Percentiles rank a stretch among this genome's conserved stretches.
Conservation (phyloP, 106 monocot species). For the Dioscorea zingiberensis region DNA sequence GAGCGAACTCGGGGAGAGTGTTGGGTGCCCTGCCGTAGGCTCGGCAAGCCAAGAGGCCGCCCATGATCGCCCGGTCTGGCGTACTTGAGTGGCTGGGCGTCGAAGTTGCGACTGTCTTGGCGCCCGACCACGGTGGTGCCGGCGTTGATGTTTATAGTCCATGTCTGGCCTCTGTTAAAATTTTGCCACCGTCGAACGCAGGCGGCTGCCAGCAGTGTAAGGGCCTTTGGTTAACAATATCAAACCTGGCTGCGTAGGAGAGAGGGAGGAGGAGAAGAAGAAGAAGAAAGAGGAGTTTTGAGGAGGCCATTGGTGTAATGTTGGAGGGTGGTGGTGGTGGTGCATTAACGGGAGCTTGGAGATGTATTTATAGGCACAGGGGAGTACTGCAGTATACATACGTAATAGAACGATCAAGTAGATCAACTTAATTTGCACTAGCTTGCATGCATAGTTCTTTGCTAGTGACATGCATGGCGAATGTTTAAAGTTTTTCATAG, state of each 20-base stretch:
- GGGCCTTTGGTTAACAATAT: conserved; percentile 1
- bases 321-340: too few species aligned
- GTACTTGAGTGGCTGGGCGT: conserved; percentile 16
- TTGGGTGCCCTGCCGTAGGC: conserved; percentile 25
- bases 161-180: conserved; percentile 22
- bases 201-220: conserved; percentile 8
- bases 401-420: too few species aligned
- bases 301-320: conserved; percentile 3
- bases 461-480: too few species aligned
- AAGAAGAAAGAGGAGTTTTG: background rate
- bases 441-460: too few species aligned
- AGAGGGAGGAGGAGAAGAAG: conserved; percentile 5
- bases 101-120: conserved; percentile 39
- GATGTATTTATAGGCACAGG: too few species aligned
- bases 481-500: too few species aligned
- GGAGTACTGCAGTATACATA: too few species aligned
- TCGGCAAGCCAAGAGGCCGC: conserved; percentile 24
- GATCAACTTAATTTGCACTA: too few species aligned
- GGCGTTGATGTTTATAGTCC: conserved; percentile 23
- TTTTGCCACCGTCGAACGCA: conserved; percentile 21
- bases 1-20: conserved; percentile 31
- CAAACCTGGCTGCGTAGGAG: conserved; percentile 8
- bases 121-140: conserved; percentile 35
- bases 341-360: too few species aligned
- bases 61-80: conserved; percentile 46